phyloP scores from a whole-genome alignment of 176 grass and related monocot species.

The Oryza glumipatula region DNA sequence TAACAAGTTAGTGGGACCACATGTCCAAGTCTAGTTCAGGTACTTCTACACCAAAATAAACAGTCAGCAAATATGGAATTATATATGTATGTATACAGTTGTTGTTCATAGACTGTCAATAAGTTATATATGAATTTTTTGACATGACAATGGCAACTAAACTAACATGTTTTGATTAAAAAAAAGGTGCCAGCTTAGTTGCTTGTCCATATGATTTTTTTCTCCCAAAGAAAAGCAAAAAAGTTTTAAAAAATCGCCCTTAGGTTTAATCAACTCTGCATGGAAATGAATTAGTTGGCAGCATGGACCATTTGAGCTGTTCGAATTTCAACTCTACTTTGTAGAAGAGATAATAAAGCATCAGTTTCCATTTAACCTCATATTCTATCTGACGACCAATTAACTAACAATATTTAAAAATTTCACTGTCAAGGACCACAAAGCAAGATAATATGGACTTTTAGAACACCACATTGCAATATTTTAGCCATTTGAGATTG shows the following conservation, averaged over 20 bases:
- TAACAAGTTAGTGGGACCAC: neutral
- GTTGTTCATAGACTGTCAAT: neutral
- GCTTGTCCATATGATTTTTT: neutral
- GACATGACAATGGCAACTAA: neutral
- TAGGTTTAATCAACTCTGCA: neutral
- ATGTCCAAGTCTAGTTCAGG: neutral
- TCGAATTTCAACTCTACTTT: neutral
- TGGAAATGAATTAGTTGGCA: neutral
- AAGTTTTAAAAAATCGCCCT: neutral
- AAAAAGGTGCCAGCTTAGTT: neutral
- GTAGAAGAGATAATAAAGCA: neutral
- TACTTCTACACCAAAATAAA: neutral
- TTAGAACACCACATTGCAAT: constrained; percentile 15
- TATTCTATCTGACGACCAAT: neutral
- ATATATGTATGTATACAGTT: neutral
- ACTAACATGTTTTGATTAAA: neutral
- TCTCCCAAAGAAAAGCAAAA: neutral
- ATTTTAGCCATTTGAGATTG: constrained; percentile 40
- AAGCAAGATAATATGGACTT: constrained; percentile 15
- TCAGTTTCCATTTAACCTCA: neutral
- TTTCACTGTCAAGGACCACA: constrained; percentile 8
- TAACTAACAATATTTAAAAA: neutral
- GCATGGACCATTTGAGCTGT: no score
- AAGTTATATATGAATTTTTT: neutral
- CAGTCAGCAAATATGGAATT: neutral